phyloP scores from a whole-genome alignment of 139 green algal species.

The Prasinococcaceae sp. region DNA sequence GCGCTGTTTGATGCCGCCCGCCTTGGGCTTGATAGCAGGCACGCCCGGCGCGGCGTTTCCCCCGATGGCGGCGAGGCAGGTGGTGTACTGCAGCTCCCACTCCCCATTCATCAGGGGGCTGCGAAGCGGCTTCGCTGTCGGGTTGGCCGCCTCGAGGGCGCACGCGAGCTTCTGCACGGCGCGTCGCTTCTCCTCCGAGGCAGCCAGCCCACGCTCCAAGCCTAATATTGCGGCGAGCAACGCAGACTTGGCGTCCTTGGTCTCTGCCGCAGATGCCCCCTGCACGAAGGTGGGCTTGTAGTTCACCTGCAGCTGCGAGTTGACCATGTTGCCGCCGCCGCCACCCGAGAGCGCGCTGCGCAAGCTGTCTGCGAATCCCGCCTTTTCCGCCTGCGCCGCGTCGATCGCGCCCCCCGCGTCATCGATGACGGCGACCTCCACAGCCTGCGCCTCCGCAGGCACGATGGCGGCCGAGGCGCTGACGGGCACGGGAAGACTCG shows the following conservation, averaged over 20 bases:
- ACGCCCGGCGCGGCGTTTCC: not conserved
- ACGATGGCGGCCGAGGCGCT: not conserved
- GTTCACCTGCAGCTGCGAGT: conserved; percentile 10
- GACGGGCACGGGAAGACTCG: not conserved
- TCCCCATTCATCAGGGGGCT: conserved; percentile 11
- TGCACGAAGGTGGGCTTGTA: conserved; percentile 2
- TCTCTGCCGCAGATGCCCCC: not conserved
- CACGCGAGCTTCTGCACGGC: conserved; percentile 12
- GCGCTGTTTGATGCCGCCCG: conserved; percentile 15
- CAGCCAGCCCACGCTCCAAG: conserved; percentile 1
- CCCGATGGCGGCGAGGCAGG: not conserved
- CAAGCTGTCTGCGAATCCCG: not conserved
- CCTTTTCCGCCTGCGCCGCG: not conserved
- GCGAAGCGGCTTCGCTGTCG: conserved; percentile 7
- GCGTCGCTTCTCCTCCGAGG: not conserved
- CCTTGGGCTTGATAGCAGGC: not conserved
- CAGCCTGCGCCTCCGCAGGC: not conserved
- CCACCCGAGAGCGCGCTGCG: no score
- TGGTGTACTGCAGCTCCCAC: conserved; percentile 25
- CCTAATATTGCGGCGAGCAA: conserved; percentile 1
- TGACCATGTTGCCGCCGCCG: not conserved
- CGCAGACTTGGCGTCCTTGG: conserved; percentile 1
- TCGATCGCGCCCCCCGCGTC: not conserved
- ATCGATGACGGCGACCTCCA: not conserved
- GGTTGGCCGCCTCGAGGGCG: conserved; percentile 15